These are phyloP conservation scores for Sporothrix euskadiensis DNA, from an alignment of 2,329 filamentous ascomycete genomes.

Conservation along the genomic window DNA sequence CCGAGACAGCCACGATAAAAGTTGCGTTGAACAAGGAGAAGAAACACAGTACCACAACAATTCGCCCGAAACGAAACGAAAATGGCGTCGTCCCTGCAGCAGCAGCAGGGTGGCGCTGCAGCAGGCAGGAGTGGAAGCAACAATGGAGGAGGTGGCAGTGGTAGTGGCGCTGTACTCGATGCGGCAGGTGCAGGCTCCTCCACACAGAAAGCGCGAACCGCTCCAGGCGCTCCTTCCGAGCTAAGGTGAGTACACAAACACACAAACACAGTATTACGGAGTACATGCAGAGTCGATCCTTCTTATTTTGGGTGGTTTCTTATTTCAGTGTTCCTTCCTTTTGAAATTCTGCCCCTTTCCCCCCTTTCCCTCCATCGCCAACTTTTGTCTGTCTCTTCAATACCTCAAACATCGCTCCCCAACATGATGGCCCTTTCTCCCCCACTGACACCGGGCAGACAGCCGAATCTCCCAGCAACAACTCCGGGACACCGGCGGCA, in stretches of 20 bases:
- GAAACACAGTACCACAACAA: neutral
- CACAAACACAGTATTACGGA: neutral
- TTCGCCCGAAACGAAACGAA: neutral
- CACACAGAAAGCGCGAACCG: neutral
- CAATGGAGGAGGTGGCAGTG: neutral
- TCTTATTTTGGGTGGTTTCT: neutral
- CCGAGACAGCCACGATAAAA: neutral
- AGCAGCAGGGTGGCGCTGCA: neutral
- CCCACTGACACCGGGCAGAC: neutral
- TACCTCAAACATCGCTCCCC: neutral
- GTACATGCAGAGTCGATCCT: neutral
- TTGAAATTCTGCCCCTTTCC: neutral
- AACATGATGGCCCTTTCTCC: neutral
- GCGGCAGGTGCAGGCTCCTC: neutral
- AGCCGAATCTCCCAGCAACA: neutral
- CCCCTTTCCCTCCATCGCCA: neutral
- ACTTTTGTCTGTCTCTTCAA: neutral
- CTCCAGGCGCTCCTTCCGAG: constrained; percentile 6
- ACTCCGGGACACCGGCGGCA: neutral
- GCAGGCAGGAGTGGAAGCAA: neutral
- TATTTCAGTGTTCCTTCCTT: neutral
- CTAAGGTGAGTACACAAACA: neutral
- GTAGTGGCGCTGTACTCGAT: neutral
- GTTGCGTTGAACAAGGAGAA: neutral
- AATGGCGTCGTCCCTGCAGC: constrained; percentile 7